A percentile compares a stretch with the other conserved stretches of the same genome.
Conservation (phyloP, 495 filamentous ascomycete genomes). For the Melanomma pulvis-pyrius region DNA sequence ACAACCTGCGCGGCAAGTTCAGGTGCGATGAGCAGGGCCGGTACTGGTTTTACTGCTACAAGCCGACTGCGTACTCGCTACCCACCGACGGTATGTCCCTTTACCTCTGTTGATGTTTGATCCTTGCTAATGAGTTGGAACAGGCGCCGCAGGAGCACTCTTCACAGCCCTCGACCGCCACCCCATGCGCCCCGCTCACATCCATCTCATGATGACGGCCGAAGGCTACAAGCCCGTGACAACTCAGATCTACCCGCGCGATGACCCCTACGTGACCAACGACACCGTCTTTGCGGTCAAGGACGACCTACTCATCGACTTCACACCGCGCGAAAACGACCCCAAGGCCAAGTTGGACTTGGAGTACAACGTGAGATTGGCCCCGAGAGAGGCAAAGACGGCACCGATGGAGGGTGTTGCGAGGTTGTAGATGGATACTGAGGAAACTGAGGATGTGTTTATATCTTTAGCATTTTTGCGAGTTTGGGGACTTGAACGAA, state of each 20-base stretch:
- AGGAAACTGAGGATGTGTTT: background rate
- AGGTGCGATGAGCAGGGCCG: conserved; percentile 72
- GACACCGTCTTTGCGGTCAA: conserved; percentile 72
- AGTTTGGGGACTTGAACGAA: background rate
- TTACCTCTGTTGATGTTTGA: background rate
- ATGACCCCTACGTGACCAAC: conserved; percentile 62
- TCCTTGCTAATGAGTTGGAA: background rate
- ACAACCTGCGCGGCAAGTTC: conserved; percentile 87
- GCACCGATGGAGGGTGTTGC: conserved; percentile 33
- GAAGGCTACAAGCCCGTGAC: conserved; percentile 55
- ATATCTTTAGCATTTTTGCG: background rate
- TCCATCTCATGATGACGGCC: conserved; percentile 49
- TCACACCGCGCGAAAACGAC: conserved; percentile 55
- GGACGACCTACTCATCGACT: conserved; percentile 65
- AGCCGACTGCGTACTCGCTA: conserved; percentile 78
- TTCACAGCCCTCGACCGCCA: conserved; percentile 73
- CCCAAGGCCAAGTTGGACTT: conserved; percentile 46
- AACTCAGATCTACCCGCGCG: conserved; percentile 66
- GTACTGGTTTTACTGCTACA: conserved; percentile 80
- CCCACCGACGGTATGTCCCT: conserved; percentile 61
- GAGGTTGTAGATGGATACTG: conserved; percentile 17
- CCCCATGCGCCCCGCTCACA: conserved; percentile 48
- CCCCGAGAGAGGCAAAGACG: conserved; percentile 37
- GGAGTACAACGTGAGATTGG: conserved; percentile 43
- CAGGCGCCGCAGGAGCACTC: conserved; percentile 66